phyloP scores from a whole-genome alignment of 1,139 yeast species.

The Yamadazyma sp. region DNA sequence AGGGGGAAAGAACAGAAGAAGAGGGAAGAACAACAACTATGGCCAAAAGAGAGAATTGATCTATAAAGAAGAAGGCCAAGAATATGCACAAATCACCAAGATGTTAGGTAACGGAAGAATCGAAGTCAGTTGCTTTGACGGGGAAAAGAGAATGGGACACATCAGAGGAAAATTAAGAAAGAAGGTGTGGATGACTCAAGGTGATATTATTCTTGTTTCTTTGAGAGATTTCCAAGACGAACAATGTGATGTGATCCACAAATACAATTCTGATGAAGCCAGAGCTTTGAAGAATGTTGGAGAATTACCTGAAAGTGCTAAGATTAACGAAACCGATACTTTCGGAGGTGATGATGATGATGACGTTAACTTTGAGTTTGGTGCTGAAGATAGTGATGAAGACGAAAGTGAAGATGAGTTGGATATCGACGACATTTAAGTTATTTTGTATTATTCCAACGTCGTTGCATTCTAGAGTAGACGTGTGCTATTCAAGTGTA shows the following conservation, averaged over 20 bases:
- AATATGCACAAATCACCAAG: conserved; percentile 96
- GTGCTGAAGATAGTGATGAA: conserved; percentile 83
- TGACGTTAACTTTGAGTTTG: conserved; percentile 97
- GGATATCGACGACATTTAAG: conserved; percentile 77
- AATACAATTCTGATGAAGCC: conserved; percentile 96
- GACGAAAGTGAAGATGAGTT: conserved; percentile 66
- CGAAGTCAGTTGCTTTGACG: conserved; percentile 94
- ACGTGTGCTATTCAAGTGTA: conserved; percentile 2
- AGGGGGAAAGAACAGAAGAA: conserved; percentile 89
- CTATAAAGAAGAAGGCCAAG: conserved; percentile 95
- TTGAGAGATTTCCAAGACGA: conserved; percentile 98
- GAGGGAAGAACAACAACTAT: conserved; percentile 95
- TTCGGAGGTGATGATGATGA: conserved; percentile 97
- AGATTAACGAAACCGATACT: conserved; percentile 96
- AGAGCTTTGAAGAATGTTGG: conserved; percentile 95
- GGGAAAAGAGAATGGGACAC: conserved; percentile 90
- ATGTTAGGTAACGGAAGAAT: conserved; percentile 98
- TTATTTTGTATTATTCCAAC: conserved; percentile 3
- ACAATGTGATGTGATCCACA: conserved; percentile 96
- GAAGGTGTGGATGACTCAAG: conserved; percentile 99
- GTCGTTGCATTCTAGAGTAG: conserved; percentile 4
- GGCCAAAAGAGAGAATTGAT: conserved; percentile 93
- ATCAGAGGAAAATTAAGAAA: conserved; percentile 98
- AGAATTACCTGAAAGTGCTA: conserved; percentile 94
- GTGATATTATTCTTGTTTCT: conserved; percentile 93